Percentiles rank a stretch among this genome's conserved stretches.
phyloP scores from a whole-genome alignment of 1,139 yeast genomes.

The Arxiozyma heterogenica region DNA sequence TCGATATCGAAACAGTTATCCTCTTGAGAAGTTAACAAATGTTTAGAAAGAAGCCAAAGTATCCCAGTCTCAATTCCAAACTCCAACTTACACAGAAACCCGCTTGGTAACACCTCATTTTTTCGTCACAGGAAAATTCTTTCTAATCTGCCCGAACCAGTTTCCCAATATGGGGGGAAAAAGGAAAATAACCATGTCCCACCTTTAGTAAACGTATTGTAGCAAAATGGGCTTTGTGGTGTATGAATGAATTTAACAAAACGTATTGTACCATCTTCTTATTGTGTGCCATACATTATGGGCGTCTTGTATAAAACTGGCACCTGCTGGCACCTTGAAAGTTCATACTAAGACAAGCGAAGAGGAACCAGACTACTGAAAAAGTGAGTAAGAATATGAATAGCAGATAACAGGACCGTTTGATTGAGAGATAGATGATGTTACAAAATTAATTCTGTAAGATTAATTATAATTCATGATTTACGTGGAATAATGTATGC shows the following conservation, averaged over 20 bases:
- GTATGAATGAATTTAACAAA: background rate
- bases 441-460: no score
- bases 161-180: background rate
- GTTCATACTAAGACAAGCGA: background rate
- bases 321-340: background rate
- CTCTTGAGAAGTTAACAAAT: no score
- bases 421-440: background rate
- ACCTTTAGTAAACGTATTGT: background rate
- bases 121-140: background rate
- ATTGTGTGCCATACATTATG: background rate
- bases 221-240: background rate
- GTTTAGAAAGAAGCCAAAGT: no score
- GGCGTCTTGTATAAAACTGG: background rate
- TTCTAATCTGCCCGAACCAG: background rate
- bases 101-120: background rate
- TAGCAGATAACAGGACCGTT: background rate
- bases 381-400: background rate
- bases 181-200: background rate
- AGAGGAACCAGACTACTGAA: conserved; percentile 3
- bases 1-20: no score
- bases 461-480: background rate
- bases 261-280: background rate
- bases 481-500: no score
- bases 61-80: background rate
- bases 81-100: background rate